Evolutionary conservation across 345 rosid genomes (phyloP), one percentile per base, ranked within the genome.

Genomic region (Brassica rapa): DNA sequence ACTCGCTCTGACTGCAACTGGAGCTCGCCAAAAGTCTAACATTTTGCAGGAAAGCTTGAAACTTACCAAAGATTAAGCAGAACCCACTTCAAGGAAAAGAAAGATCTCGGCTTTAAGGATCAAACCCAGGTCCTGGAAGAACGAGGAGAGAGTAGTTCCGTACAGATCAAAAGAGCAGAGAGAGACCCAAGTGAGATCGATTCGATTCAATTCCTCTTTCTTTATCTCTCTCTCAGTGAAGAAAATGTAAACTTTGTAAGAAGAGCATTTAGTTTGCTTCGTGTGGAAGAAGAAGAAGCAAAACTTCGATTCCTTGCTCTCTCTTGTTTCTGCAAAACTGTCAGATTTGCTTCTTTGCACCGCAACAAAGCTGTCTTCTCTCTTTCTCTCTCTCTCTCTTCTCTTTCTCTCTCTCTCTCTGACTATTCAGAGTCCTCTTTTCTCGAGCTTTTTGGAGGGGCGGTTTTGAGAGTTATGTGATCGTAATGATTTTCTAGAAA

Each of bases 271-370:
- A 73, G 57, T 79, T 79, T 73, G 65, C 78, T 79, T 79, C 74
- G 49, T 21, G 9, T 6, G 72, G 33, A 71, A 67, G 72, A 60
- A 43, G 72, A 67, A 59, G 33, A 62, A 61, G 7, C 66, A 79
- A 73, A 79, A 51, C 82, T 73, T 53, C 49, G 78, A 79, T 79
- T 79, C 82, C 78, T 79, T 79, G 78, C 82, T 29, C 70, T 57
- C 59, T 62, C 71, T 33, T 68, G 60, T 35, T 25, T 16, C 78
- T 79, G 74, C 33, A 30, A 61, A 68, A 23, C 70, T 67, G 82
- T 79, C 82, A 79, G 82, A 79, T 79, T 73, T 73, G 82, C 78
- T 73, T 73, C 78, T 73, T 79, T 73, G 74, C 70, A 73, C 78
- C 70, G 73, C 70, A 66, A 72, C 77, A 72, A 66, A 78, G 82